Conservation (phyloP, 106 monocot genomes). For the Posidonia australis region DNA sequence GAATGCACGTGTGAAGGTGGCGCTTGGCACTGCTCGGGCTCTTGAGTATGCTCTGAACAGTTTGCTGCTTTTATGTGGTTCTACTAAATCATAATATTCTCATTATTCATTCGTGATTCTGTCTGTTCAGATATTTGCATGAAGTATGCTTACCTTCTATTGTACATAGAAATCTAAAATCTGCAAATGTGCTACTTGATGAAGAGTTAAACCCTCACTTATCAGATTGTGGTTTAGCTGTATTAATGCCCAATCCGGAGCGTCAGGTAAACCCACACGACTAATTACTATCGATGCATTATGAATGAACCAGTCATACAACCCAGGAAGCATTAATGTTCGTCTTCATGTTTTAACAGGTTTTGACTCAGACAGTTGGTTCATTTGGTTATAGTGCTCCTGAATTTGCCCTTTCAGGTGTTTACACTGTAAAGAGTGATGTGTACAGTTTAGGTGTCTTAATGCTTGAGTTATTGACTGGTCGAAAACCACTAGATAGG, state of each 20-base stretch:
- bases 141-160: too few species aligned
- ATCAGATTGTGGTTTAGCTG: too few species aligned
- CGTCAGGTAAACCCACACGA: too few species aligned
- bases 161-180: too few species aligned
- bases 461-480: constrained; percentile 85
- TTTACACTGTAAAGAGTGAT: constrained; percentile 86
- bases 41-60: constrained; percentile 92
- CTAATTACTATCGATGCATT: too few species aligned
- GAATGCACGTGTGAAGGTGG: constrained; percentile 73
- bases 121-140: constrained; percentile 23
- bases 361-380: constrained; percentile 61
- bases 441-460: constrained; percentile 93
- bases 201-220: too few species aligned
- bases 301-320: constrained; percentile 60
- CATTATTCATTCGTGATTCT: constrained; percentile 69
- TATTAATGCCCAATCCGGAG: too few species aligned
- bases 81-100: constrained; percentile 62
- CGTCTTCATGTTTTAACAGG: constrained; percentile 21
- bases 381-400: constrained; percentile 97
- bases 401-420: constrained; percentile 84
- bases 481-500: constrained; percentile 90
- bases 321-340: constrained; percentile 32
- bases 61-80: constrained; percentile 54
- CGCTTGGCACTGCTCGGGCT: constrained; percentile 79
- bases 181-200: too few species aligned